Evolutionary conservation across 495 filamentous ascomycete genomes (phyloP).

Genomic region (Talaromyces proteolyticus): DNA sequence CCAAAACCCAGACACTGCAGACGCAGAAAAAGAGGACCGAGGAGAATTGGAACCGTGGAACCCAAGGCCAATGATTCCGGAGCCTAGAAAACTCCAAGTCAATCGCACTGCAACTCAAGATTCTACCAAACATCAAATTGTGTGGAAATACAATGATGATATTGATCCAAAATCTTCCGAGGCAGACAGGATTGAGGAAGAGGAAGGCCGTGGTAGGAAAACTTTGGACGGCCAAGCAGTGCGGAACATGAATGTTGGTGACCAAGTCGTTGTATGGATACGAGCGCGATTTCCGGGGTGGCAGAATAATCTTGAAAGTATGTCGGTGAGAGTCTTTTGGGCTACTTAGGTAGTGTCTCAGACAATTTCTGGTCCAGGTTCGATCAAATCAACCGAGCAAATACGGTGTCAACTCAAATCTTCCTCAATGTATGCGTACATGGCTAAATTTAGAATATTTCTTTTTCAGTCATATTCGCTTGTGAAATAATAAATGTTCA

Average conservation of each 20-base stretch:
- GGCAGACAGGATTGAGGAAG: constrained; percentile 28
- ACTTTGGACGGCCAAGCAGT: constrained; percentile 53
- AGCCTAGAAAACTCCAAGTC: constrained; percentile 41
- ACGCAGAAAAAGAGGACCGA: constrained; percentile 12
- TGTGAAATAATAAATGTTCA: no score
- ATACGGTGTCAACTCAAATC: no score
- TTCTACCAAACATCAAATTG: constrained; percentile 36
- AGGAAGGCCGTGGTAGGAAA: constrained; percentile 43
- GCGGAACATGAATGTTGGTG: constrained; percentile 51
- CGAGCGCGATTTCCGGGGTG: constrained; percentile 58
- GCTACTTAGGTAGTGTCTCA: constrained; percentile 36
- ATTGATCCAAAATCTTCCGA: constrained; percentile 38
- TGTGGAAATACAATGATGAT: constrained; percentile 52
- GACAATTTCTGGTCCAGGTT: background rate
- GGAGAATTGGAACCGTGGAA: constrained; percentile 18
- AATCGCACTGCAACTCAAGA: constrained; percentile 36
- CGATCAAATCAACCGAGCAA: no score
- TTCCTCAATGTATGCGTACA: no score
- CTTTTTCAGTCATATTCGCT: no score
- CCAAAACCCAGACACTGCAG: constrained; percentile 7
- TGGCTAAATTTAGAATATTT: no score
- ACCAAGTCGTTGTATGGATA: constrained; percentile 61
- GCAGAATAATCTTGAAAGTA: constrained; percentile 49
- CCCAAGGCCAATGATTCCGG: constrained; percentile 32
- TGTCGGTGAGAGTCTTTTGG: constrained; percentile 59